Percentiles rank a stretch among this genome's conserved stretches.
Conservation (phyloP, 177 flowering plant species). For the Telopea speciosissima region DNA sequence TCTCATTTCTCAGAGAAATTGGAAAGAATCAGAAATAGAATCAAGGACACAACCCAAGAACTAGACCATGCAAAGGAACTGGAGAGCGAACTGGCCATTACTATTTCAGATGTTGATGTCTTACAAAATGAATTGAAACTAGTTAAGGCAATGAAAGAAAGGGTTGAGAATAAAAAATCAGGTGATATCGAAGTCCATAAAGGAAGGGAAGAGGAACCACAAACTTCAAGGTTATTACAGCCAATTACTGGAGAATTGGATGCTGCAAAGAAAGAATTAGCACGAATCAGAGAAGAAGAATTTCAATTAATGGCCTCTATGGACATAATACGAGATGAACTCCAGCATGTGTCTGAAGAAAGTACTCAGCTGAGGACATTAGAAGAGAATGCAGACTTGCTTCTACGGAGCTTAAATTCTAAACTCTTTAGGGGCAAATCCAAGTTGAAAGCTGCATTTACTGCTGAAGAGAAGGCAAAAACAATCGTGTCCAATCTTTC, state of each 20-base stretch:
- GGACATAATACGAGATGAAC: conserved; percentile 69
- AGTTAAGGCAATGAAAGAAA: conserved; percentile 40
- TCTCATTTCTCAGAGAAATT: conserved; percentile 27
- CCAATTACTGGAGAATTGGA: conserved; percentile 42
- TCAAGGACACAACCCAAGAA: conserved; percentile 34
- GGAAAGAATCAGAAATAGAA: conserved; percentile 38
- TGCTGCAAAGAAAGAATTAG: conserved; percentile 57
- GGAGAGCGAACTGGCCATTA: conserved; percentile 39
- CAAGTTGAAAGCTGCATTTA: conserved; percentile 49
- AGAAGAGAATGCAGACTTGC: conserved; percentile 43
- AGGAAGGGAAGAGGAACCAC: conserved; percentile 18
- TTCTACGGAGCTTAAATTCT: conserved; percentile 45
- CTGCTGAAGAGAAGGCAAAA: conserved; percentile 55
- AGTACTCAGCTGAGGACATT: conserved; percentile 28
- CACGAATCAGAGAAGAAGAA: conserved; percentile 46
- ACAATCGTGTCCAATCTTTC: conserved; percentile 38
- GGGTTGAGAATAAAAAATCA: conserved; percentile 16
- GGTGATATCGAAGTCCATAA: conserved; percentile 4
- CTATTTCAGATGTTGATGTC: conserved; percentile 42
- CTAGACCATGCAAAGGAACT: conserved; percentile 39
- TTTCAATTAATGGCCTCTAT: conserved; percentile 76
- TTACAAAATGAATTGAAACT: conserved; percentile 52
- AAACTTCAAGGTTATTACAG: conserved; percentile 18
- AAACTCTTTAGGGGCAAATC: conserved; percentile 64
- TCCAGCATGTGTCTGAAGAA: conserved; percentile 42